A percentile compares a stretch with the other conserved stretches of the same genome.
phyloP scores from a whole-genome alignment of 805 yeast genomes.

The Candida ovalis region DNA sequence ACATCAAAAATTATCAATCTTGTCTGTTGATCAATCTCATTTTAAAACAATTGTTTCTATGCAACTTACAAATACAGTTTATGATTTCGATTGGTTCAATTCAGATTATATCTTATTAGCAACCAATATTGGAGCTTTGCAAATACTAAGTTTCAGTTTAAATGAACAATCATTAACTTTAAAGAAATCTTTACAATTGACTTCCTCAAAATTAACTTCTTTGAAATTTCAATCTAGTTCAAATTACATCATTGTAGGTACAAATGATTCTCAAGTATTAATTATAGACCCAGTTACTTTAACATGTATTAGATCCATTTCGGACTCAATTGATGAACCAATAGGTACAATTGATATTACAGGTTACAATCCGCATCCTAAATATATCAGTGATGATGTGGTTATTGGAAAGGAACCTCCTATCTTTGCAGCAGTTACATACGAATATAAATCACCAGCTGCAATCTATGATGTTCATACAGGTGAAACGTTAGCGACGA shows the following conservation, averaged over 20 bases:
- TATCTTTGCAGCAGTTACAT: constrained; percentile 36
- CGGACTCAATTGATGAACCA: constrained; percentile 38
- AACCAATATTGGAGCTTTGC: constrained; percentile 36
- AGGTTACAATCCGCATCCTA: constrained; percentile 8
- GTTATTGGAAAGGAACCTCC: constrained; percentile 27
- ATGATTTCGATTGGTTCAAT: constrained; percentile 39
- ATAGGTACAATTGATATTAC: constrained; percentile 34
- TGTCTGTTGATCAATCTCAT: constrained; percentile 19
- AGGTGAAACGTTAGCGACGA: constrained; percentile 20
- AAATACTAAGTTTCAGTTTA: constrained; percentile 20
- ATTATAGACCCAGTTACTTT: constrained; percentile 36
- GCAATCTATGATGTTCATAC: constrained; percentile 33
- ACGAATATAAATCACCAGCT: constrained; percentile 36
- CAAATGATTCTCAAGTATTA: constrained; percentile 45
- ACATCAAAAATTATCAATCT: constrained; percentile 30
- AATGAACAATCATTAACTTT: constrained; percentile 4
- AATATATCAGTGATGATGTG: not conserved
- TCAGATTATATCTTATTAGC: constrained; percentile 31
- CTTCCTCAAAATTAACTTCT: constrained; percentile 38
- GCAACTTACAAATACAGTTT: constrained; percentile 26
- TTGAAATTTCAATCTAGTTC: constrained; percentile 38
- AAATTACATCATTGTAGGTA: constrained; percentile 36
- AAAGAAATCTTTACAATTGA: constrained; percentile 24
- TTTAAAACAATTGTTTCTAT: constrained; percentile 26
- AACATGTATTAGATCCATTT: constrained; percentile 30